Evolutionary conservation across 305 asterid genomes (phyloP), one percentile per base, ranked within the genome.

Genomic region (Fraxinus greggii): DNA sequence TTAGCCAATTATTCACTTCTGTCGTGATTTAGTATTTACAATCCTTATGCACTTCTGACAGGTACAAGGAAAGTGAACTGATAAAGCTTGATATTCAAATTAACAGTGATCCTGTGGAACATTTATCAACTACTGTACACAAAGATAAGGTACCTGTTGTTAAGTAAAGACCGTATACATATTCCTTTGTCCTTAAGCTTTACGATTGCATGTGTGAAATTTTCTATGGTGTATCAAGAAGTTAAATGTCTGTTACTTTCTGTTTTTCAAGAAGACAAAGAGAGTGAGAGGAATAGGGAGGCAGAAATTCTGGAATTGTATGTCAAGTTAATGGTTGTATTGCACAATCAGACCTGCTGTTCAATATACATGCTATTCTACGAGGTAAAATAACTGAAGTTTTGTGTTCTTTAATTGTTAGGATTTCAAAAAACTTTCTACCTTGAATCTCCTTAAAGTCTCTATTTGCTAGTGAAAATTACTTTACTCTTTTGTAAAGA

Each of bases 81-180:
- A 89, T 94, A 86, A 96, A 94, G 95, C 99, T 94, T 81, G 99
- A 96, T 88, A 92, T 96, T 88, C 94, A 91, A 86, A 96, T 96
- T 73, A 93, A 89, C 75, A 97, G 98, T 78, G 99, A 96, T 13
- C 88, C 87, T 23, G 98, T 96, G 86, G 99, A 96, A 84, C 99
- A 98, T 79, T 90, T 96, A 79, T 93, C 99, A 38, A 96, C 98
- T 81, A 96, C 94, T 77, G 99, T 96, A 74, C 99, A 96, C 80
- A 96, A 91, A 86, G 99, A 96, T 89, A 96, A 96, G 98, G 99
- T 92, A 89, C 78, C 61, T 42, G 63, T 35, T 61, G 54, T 77
- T 45, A 48, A n/a, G 12, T 12, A n/a, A 28, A 59, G 4, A 26
- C 8, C 26, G 7, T 7, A 28, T 13, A 67, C 35, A 67, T 12